Percentiles rank a stretch among this genome's conserved stretches.
phyloP scores from a whole-genome alignment of 2,329 filamentous ascomycete genomes.

The Stachybotrys echinatus region DNA sequence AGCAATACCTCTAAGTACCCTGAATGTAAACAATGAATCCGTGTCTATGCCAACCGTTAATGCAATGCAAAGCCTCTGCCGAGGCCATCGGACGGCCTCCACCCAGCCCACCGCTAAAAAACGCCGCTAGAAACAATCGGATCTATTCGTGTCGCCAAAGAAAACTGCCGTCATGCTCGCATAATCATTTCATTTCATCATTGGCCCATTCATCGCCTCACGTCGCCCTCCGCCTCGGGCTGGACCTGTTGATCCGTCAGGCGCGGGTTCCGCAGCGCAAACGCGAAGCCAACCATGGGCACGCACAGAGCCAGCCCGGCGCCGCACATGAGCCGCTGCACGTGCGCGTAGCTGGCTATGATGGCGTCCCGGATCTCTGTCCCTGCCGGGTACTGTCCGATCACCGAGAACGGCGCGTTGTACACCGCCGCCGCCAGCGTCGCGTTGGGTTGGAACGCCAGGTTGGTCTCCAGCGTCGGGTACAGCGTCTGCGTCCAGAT shows the following conservation, averaged over 20 bases:
- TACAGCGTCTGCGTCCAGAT: conserved; percentile 37
- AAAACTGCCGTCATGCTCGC: neutral
- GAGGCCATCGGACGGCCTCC: neutral
- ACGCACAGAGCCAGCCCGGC: conserved; percentile 40
- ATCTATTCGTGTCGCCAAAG: neutral
- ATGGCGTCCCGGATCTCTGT: conserved; percentile 37
- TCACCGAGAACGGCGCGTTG: conserved; percentile 26
- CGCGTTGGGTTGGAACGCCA: conserved; percentile 26
- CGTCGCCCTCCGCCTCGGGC: conserved; percentile 13
- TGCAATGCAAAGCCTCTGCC: neutral
- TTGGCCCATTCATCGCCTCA: neutral
- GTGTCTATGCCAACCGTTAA: neutral
- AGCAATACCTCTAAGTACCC: neutral
- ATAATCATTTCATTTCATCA: neutral
- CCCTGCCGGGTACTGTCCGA: conserved; percentile 31
- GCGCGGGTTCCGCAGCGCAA: conserved; percentile 36
- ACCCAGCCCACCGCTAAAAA: neutral
- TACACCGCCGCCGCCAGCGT: conserved; percentile 30
- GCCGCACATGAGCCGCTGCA: conserved; percentile 38
- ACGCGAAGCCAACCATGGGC: conserved; percentile 39
- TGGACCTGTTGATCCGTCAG: conserved; percentile 35
- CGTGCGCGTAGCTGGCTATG: conserved; percentile 37
- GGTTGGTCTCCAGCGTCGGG: conserved; percentile 20
- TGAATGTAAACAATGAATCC: neutral
- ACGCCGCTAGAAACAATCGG: neutral